Base-by-base conservation (phyloP, 78 protist species). In the Dictyostelium purpureum region DNA sequence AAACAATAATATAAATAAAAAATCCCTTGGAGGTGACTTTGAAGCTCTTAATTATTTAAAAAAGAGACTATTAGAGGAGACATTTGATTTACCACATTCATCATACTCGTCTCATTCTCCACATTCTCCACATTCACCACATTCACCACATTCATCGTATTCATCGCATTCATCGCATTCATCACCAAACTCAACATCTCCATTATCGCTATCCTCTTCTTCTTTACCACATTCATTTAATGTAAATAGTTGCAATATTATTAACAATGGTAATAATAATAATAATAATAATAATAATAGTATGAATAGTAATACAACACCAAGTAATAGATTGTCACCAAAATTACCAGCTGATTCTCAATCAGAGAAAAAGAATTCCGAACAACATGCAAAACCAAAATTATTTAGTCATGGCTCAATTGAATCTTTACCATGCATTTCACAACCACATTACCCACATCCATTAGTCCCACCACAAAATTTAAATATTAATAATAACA, bases 41-140 rank as follows among this genome's bases (percentile, higher is more conserved):
- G 63, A 67, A n/a, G 75, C 54, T 14, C 21, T 67, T 12, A 40
- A 67, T 67, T 19, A 37, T 19, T 37, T 43, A 71, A 71, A 71
- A 45, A 71, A 71, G 28, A 38, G 78, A 45, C 43, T 45, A 43
- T 45, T 71, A 0, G 78, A 71, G 26, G 78, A 71, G 28, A 71
- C 51, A 6, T 71, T 71, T 71, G 78, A 71, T 12, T 45, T 71
- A 43, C 57, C 78, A 45, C 40, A 26, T 54, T 71, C 78, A 14
- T 24, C 19, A 0, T 6, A 14, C 9, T 42, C 57, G 4, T 9
- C 24, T 2, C 6, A 7, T 57, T 42, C 54, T 11, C 18, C 57
- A 3, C 49, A 9, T 24, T 19, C 51, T 24, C 10, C 24, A 42
- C 40, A n/a, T 33, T n/a, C 16, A 43, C 26, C 45, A n/a, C 78